Percentiles rank a stretch among this genome's conserved stretches.
These are phyloP conservation scores for Helicocarpus griseus DNA, from an alignment of 2,329 filamentous ascomycete species.

Conservation along the genomic window DNA sequence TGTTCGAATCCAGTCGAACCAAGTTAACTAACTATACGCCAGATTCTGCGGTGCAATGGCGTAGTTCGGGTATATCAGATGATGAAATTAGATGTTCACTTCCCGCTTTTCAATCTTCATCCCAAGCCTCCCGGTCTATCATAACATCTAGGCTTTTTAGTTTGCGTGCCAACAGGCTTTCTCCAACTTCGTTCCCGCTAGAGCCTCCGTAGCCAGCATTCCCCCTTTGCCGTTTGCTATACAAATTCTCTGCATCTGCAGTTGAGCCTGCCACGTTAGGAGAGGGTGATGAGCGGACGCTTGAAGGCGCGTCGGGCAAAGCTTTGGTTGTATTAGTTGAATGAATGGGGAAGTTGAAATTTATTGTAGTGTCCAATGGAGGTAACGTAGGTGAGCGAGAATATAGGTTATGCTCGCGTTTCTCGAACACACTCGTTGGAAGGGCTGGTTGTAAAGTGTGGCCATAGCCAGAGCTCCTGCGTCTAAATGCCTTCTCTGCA, in stretches of 20 bases:
- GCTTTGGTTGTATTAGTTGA: not conserved
- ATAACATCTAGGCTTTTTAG: slow-evolving; percentile 51
- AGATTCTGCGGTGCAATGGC: too few species aligned
- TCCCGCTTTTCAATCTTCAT: too few species aligned
- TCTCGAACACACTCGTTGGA: slow-evolving; percentile 2
- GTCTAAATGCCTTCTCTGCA: slow-evolving; percentile 51
- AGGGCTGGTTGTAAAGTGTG: slow-evolving; percentile 16
- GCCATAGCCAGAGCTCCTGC: slow-evolving; percentile 46
- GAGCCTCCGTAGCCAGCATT: slow-evolving; percentile 53
- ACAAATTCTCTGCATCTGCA: slow-evolving; percentile 34
- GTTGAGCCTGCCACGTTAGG: not conserved
- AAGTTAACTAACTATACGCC: not conserved
- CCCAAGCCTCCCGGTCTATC: not conserved
- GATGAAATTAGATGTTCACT: not conserved
- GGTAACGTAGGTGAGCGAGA: not conserved
- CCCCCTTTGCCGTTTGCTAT: slow-evolving; percentile 60
- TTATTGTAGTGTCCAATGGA: slow-evolving; percentile 10
- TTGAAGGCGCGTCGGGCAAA: too few species aligned
- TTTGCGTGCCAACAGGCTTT: slow-evolving; percentile 61
- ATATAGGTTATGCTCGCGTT: not conserved
- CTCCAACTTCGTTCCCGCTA: slow-evolving; percentile 39
- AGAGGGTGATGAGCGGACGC: slow-evolving; percentile 8
- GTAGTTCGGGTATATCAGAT: not conserved
- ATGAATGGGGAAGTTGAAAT: slow-evolving; percentile 19
- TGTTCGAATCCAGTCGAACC: not conserved